Conservation (phyloP, 108 stramenopile species). For the Nitzschia inconspicua region DNA sequence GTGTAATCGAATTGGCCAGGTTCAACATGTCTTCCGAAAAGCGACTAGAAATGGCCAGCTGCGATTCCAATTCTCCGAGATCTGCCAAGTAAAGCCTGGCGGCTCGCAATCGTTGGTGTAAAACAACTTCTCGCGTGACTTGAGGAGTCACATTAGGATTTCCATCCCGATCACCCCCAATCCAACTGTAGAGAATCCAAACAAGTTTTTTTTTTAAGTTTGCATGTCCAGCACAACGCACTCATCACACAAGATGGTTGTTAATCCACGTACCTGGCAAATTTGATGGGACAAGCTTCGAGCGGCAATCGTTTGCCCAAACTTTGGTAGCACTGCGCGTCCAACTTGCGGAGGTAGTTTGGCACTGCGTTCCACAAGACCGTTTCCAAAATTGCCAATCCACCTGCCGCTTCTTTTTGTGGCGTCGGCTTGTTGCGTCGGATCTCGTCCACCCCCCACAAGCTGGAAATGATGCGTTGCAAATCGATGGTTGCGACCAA, state of each 20-base stretch:
- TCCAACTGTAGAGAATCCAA: too few species aligned
- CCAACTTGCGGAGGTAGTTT: conserved; percentile 88
- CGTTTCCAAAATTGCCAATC: conserved; percentile 88
- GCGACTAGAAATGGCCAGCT: conserved; percentile 70
- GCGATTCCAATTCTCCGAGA: conserved; percentile 53
- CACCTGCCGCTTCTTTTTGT: conserved; percentile 91
- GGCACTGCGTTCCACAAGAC: conserved; percentile 98
- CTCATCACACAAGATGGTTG: conserved; percentile 84
- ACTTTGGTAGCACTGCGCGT: conserved; percentile 71
- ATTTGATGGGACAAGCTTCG: conserved; percentile 81
- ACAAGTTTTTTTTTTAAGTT: neutral
- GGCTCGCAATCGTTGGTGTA: conserved; percentile 79
- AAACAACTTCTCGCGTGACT: conserved; percentile 85
- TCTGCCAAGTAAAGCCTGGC: conserved; percentile 82
- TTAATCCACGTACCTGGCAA: conserved; percentile 97
- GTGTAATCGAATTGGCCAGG: conserved; percentile 41
- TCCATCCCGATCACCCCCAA: conserved; percentile 35
- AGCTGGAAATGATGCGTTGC: conserved; percentile 61
- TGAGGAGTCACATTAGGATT: conserved; percentile 95
- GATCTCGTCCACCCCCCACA: conserved; percentile 92
- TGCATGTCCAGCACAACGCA: neutral
- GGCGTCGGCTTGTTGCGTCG: conserved; percentile 90
- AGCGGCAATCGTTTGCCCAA: conserved; percentile 83
- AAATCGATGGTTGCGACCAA: conserved; percentile 58
- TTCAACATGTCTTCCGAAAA: conserved; percentile 58